Evolutionary conservation across 2,329 filamentous ascomycete genomes (phyloP).

Genomic region (Thelonectria blattea): DNA sequence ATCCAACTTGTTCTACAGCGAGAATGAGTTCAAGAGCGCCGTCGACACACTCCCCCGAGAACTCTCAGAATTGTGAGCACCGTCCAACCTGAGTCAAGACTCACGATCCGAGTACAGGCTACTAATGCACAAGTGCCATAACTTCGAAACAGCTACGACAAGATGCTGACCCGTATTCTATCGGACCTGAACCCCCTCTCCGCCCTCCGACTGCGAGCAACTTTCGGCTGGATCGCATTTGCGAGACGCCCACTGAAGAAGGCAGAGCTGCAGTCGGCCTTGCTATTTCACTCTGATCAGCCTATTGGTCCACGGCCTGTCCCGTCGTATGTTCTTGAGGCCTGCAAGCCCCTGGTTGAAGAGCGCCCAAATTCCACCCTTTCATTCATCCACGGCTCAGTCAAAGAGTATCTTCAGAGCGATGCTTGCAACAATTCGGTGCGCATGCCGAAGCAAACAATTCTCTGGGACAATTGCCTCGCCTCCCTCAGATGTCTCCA

Average conservation of each 20-base stretch:
- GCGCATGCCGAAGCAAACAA: too few relatives aligned
- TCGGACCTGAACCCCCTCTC: constrained; percentile 13
- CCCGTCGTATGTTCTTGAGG: background rate
- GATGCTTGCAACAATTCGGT: too few relatives aligned
- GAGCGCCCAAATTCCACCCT: background rate
- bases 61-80: constrained; percentile 22
- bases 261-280: constrained; percentile 13
- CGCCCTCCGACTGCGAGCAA: constrained; percentile 6
- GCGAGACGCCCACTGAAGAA: constrained; percentile 16
- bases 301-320: too few relatives aligned
- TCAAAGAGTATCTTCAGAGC: background rate
- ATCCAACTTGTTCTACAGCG: constrained; percentile 20
- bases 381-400: background rate
- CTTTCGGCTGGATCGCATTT: constrained; percentile 25
- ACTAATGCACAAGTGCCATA: too few relatives aligned
- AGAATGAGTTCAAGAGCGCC: constrained; percentile 15
- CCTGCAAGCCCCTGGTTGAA: background rate
- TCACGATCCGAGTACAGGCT: rapidly evolving
- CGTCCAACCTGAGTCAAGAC: rapidly evolving
- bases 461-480: too few relatives aligned
- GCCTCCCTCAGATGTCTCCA: too few relatives aligned
- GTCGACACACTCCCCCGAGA: constrained; percentile 6
- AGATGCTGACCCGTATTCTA: constrained; percentile 19
- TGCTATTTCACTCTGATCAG: background rate
- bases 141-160: constrained; percentile 15